phyloP scores from a whole-genome alignment of 164 flowering plant species.

The Liriodendron chinense region DNA sequence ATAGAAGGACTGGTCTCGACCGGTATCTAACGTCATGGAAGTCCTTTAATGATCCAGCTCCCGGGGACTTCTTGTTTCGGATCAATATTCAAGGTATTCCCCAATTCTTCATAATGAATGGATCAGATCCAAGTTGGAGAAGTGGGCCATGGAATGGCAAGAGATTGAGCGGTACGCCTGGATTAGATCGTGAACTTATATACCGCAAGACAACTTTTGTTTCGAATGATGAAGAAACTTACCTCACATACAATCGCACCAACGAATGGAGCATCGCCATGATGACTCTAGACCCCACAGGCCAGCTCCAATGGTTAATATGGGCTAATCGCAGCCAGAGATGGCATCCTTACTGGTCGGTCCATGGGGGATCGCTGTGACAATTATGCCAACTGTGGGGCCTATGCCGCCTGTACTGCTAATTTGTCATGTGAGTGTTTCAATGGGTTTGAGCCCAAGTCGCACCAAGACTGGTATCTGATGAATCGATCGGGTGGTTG shows the following conservation, averaged over 20 bases:
- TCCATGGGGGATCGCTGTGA: background rate
- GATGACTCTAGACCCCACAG: background rate
- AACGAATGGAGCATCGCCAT: background rate
- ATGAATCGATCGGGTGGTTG: background rate
- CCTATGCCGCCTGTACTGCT: background rate
- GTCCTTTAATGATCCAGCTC: background rate
- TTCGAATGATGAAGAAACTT: background rate
- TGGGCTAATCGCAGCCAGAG: background rate
- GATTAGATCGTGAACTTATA: background rate
- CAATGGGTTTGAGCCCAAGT: background rate
- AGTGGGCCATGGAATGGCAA: slow-evolving; percentile 14
- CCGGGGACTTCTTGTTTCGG: slow-evolving; percentile 6
- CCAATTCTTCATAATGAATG: slow-evolving; percentile 3
- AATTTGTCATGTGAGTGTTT: background rate
- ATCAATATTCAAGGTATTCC: background rate
- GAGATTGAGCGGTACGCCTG: slow-evolving; percentile 1
- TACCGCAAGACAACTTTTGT: background rate
- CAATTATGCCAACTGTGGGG: background rate
- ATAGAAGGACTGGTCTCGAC: background rate
- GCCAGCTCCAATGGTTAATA: background rate
- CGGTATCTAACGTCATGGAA: background rate
- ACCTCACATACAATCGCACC: background rate
- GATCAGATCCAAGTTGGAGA: slow-evolving; percentile 1
- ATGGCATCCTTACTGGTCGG: background rate
- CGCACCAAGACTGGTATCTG: background rate